Evolutionary conservation across 2,329 filamentous ascomycete genomes (phyloP), one percentile per base, ranked within the genome.

Genomic region (Colletotrichum tanaceti): DNA sequence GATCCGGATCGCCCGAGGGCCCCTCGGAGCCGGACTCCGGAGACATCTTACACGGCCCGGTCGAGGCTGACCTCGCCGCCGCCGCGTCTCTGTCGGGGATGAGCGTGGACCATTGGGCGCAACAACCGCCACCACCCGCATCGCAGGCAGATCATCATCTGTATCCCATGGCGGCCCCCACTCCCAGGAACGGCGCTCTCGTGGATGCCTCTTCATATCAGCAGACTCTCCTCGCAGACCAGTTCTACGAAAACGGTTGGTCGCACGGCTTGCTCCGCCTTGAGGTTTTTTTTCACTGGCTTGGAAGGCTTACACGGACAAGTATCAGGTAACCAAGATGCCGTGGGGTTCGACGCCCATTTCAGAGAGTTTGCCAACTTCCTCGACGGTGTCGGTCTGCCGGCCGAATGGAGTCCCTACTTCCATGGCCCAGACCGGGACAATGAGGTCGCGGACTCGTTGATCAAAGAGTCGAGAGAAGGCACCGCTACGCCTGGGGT

Each of bases 291-390:
- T n/a, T n/a, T n/a, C n/a, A n/a, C 39, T 32, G 20, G 38, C n/a
- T n/a, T 38, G 18, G 28, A 35, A 49, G n/a, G 28, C 54, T 59
- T 20, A 50, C 13, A 44, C 28, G 22, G n/a, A 35, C n/a, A 24
- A 52, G 44, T 38, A 14, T 4, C 44, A 69, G 66, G 50, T 24
- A 57, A 44, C 16, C 66, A 69, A n/a, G 62, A 69, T 52, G 50
- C 35, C 5, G 55, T 71, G 10, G 71, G 71, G 3, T 75, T 76
- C 38, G 75, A 78, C 60, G 70, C 71, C 32, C 78, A 80, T 39
- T 81, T 81, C 55, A 70, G 75, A 39, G 79, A 80, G 13, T 81
- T 80, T 63, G 77, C 79, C 54, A 76, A 75, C 43, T 81, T 80
- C 39, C 74, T 80, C 2, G 79, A 79, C 6, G 78, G 78, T 3